Evolutionary conservation across 805 yeast genomes (phyloP), one percentile per base, ranked within the genome.

Genomic region (Candida endomychidarum): DNA sequence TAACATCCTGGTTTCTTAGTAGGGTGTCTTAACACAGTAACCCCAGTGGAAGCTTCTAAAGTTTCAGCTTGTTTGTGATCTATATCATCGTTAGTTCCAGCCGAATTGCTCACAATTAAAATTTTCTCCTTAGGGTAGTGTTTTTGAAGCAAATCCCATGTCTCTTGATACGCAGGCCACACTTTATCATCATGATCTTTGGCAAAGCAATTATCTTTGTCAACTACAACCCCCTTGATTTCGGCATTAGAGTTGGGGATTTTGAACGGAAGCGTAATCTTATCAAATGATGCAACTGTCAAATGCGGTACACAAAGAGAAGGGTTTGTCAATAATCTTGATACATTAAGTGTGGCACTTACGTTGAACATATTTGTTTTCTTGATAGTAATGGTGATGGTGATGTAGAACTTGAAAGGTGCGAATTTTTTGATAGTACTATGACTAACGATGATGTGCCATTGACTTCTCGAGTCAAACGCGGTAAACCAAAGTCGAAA

Each of bases 141-240:
- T n/a, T 60, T 50, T 30, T 70, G 68, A 36, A 87, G 60, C n/a
- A 56, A 50, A 5, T 64, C 60, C 88, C 93, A 88, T 9, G 58
- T 54, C 10, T 54, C 61, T 40, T 45, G 21, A 6, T 47, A 90
- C 2, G 66, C 85, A 0, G 86, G 88, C 86, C 87, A 89, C 1
- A 91, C 85, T 43, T 78, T 75, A 44, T 82, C 84, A 44, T 80
- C 85, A 40, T 86, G 85, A 24, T 90, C 90, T 43, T 77, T 74
- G 4, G 99, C 95, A 58, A 93, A 86, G 56, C 98, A 91, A 60
- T 93, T 93, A 63, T 93, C 99, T 58, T 93, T 93, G 56, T 93
- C 99, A 18, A 93, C 67, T 0, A 93, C 91, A 1, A 90, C 74
- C 0, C 89, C 95, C 53, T 78, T 82, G 42, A 86, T 83, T 4